phyloP scores from a whole-genome alignment of 1,284 basidiomycete species.

The Singerocomus inundabilis region DNA sequence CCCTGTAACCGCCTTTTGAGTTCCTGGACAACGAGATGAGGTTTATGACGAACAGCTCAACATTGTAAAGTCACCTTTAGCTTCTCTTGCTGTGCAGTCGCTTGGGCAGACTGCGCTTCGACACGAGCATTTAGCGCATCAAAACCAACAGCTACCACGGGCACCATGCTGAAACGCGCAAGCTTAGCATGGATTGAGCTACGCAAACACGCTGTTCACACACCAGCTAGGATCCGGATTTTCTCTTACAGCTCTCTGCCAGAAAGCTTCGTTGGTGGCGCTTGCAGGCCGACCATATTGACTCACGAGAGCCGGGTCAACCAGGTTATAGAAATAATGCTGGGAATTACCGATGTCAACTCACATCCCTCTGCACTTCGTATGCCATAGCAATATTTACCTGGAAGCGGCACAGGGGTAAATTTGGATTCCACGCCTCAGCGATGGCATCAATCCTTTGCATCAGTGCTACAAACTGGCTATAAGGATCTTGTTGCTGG shows the following conservation, averaged over 20 bases:
- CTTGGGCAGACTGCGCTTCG: constrained; percentile 73
- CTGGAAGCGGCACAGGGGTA: constrained; percentile 78
- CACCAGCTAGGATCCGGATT: constrained; percentile 83
- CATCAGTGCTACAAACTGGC: constrained; percentile 55
- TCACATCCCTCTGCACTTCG: neutral
- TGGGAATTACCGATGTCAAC: constrained; percentile 29
- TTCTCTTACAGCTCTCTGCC: constrained; percentile 79
- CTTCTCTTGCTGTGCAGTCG: constrained; percentile 68
- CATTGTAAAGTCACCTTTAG: constrained; percentile 46
- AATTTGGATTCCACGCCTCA: constrained; percentile 70
- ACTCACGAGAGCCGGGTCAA: constrained; percentile 69
- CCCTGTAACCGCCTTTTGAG: constrained; percentile 63
- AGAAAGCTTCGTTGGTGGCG: constrained; percentile 71
- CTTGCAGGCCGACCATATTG: constrained; percentile 75
- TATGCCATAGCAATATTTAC: constrained; percentile 42
- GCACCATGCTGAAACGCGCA: constrained; percentile 62
- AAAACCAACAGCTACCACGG: constrained; percentile 79
- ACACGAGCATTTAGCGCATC: constrained; percentile 81
- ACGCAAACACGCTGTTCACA: constrained; percentile 25
- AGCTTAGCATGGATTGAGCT: constrained; percentile 8
- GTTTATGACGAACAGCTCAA: neutral
- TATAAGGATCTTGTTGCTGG: constrained; percentile 57
- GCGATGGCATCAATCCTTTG: constrained; percentile 68
- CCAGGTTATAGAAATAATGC: constrained; percentile 87
- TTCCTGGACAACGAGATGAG: constrained; percentile 44